These are phyloP conservation scores for Stachybotrys chartarum DNA, from an alignment of 2,329 filamentous ascomycete species.

Conservation along the genomic window DNA sequence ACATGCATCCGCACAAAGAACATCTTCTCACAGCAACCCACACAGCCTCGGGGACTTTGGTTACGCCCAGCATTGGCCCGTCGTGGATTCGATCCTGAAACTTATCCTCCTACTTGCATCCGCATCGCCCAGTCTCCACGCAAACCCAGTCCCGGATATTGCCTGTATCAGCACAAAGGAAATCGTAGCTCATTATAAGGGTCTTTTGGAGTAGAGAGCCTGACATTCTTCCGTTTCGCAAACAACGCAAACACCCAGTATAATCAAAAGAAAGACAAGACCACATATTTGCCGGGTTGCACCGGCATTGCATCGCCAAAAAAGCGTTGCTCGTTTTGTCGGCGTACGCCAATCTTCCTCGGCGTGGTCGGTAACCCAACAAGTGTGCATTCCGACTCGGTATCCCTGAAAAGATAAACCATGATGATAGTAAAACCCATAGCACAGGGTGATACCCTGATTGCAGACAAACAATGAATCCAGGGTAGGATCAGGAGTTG, in stretches of 20 bases:
- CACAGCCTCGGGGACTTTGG: background rate
- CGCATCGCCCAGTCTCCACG: background rate
- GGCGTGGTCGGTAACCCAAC: too few species aligned
- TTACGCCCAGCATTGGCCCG: background rate
- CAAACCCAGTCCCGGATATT: background rate
- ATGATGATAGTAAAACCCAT: background rate
- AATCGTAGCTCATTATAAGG: background rate
- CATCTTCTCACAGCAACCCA: background rate
- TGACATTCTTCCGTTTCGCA: background rate
- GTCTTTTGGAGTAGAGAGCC: background rate
- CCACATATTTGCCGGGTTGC: background rate
- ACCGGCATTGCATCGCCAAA: background rate
- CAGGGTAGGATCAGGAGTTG: slow-evolving; percentile 13
- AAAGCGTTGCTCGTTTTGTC: too few species aligned
- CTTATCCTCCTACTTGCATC: background rate
- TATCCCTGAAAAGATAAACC: too few species aligned
- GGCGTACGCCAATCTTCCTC: too few species aligned
- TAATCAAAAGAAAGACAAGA: background rate
- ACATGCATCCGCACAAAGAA: background rate
- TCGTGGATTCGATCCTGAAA: background rate
- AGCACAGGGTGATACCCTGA: background rate
- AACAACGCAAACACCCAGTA: background rate
- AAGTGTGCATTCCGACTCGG: too few species aligned
- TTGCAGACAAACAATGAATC: too few species aligned
- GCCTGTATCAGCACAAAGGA: background rate